These are phyloP conservation scores for Prinsepia uniflora DNA, from an alignment of 306 rosid genomes.

Conservation along the genomic window DNA sequence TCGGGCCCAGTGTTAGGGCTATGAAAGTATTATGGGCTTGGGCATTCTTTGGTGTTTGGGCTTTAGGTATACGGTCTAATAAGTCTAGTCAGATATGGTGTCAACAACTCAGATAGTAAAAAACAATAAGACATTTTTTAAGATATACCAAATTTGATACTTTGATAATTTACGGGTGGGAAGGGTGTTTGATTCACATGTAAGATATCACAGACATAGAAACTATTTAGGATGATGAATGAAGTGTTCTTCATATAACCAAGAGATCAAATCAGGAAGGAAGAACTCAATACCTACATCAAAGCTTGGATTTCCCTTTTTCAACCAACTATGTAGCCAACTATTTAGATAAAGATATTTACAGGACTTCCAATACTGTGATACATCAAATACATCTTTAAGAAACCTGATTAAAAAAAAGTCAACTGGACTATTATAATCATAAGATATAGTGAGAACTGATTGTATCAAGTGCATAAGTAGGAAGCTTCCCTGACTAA, in stretches of 20 bases:
- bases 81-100: no score
- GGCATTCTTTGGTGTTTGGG: no score
- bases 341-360: slow-evolving; percentile 59
- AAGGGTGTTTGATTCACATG: no score
- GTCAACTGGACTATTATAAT: neutral
- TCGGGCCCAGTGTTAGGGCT: no score
- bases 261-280: neutral
- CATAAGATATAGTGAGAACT: neutral
- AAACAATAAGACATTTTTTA: no score
- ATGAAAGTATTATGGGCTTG: no score
- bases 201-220: neutral
- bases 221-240: neutral
- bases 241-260: neutral
- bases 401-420: slow-evolving; percentile 44
- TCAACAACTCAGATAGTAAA: no score
- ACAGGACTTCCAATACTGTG: slow-evolving; percentile 60
- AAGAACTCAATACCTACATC: slow-evolving; percentile 51
- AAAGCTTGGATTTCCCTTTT: slow-evolving; percentile 86
- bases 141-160: no score
- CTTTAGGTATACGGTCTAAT: no score
- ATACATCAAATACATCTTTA: slow-evolving; percentile 59
- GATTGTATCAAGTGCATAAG: neutral
- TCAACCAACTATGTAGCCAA: slow-evolving; percentile 81
- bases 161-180: no score
- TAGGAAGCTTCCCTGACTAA: neutral